Evolutionary conservation across 768 basidiomycete species (phyloP).

Genomic region (Leccinum arenicola): DNA sequence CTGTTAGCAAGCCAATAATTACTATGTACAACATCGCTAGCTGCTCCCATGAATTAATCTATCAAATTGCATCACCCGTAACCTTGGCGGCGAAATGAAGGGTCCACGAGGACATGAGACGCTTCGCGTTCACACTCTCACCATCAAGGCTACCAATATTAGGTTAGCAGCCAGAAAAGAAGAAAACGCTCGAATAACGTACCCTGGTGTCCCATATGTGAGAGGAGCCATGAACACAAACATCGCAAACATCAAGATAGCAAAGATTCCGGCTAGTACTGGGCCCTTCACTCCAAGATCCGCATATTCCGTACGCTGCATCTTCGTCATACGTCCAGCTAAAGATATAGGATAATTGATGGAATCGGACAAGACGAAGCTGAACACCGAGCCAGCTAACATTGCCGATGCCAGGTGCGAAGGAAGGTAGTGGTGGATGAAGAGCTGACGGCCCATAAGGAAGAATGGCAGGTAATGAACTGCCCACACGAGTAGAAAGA

Average conservation of each 20-base stretch:
- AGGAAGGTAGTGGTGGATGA: conserved; percentile 97
- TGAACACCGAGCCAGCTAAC: conserved; percentile 88
- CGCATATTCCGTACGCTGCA: conserved; percentile 52
- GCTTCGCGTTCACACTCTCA: conserved; percentile 78
- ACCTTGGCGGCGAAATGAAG: conserved; percentile 86
- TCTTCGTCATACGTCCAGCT: conserved; percentile 63
- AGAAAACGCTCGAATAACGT: conserved; percentile 31
- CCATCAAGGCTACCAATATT: conserved; percentile 65
- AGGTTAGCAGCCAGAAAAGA: conserved; percentile 12
- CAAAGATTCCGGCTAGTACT: conserved; percentile 54
- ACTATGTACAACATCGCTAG: conserved; percentile 20
- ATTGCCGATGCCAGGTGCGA: conserved; percentile 92
- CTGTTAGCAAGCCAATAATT: conserved; percentile 18
- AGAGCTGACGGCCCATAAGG: conserved; percentile 94
- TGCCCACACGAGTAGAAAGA: conserved; percentile 93
- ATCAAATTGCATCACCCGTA: conserved; percentile 37
- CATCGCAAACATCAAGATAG: conserved; percentile 57
- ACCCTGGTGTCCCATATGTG: conserved; percentile 98
- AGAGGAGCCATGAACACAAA: conserved; percentile 81
- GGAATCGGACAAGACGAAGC: conserved; percentile 85
- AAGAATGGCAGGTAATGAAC: conserved; percentile 98
- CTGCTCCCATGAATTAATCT: conserved; percentile 8
- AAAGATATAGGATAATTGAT: conserved; percentile 89
- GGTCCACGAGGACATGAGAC: conserved; percentile 88
- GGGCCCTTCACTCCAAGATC: conserved; percentile 81